These are phyloP conservation scores for Kluyveromyces siamensis DNA, from an alignment of 805 yeast species.

Conservation along the genomic window DNA sequence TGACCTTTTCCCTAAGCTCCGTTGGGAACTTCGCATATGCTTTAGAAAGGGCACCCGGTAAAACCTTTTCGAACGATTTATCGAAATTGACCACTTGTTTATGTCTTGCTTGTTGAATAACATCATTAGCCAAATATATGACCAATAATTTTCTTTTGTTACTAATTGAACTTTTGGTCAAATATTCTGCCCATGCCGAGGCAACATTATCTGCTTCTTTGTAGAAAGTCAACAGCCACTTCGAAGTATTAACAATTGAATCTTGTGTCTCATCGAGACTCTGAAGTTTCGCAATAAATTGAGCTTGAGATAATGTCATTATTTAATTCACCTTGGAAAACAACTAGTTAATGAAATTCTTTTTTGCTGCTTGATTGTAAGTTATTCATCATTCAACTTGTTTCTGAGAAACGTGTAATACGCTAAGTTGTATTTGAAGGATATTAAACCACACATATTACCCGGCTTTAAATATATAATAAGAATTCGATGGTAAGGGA, in stretches of 20 bases:
- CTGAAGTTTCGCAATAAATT: constrained; percentile 18
- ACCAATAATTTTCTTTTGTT: constrained; percentile 24
- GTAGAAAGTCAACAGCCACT: constrained; percentile 25
- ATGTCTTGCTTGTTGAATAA: constrained; percentile 26
- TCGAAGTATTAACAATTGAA: constrained; percentile 25
- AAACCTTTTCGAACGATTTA: constrained; percentile 18
- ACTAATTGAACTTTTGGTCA: constrained; percentile 16
- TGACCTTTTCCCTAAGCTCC: constrained; percentile 43
- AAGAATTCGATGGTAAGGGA: background rate
- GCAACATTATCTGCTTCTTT: constrained; percentile 20
- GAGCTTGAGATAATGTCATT: constrained; percentile 24
- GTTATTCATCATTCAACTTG: background rate
- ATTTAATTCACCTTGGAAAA: background rate
- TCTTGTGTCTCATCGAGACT: constrained; percentile 28
- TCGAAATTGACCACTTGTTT: constrained; percentile 24
- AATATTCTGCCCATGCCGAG: constrained; percentile 20
- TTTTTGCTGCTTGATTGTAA: background rate
- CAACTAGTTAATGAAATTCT: background rate
- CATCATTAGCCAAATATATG: constrained; percentile 26
- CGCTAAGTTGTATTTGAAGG: background rate
- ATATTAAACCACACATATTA: background rate
- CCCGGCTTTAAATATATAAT: background rate
- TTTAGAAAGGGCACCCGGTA: constrained; percentile 27
- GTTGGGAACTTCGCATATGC: constrained; percentile 31
- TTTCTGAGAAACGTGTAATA: background rate